Conservation (phyloP, 768 basidiomycete species). For the Lactarius vividus region DNA sequence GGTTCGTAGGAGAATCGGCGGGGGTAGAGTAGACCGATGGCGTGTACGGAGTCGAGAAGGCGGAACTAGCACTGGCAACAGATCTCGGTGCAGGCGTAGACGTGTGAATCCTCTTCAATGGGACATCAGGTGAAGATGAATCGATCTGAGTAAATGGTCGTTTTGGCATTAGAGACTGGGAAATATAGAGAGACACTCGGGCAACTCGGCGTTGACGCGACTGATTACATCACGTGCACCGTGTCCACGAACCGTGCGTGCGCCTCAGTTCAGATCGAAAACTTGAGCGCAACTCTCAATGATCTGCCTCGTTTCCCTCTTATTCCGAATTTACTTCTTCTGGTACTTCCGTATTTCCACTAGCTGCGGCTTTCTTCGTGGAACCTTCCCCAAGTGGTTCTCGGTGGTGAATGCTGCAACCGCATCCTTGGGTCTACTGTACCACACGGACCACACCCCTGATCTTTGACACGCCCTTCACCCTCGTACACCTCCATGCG, state of each 20-base stretch:
- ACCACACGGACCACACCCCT: conserved; percentile 3
- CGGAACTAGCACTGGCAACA: conserved; percentile 22
- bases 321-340: background rate
- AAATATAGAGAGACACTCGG: no score
- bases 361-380: background rate
- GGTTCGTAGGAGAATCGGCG: conserved; percentile 69
- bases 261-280: background rate
- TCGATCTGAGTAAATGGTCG: conserved; percentile 13
- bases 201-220: background rate
- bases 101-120: conserved; percentile 15
- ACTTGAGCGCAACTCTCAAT: background rate
- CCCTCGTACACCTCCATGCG: conserved; percentile 14
- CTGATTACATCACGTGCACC: conserved; percentile 12
- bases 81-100: conserved; percentile 20
- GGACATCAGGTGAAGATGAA: conserved; percentile 10
- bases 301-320: conserved; percentile 15
- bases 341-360: conserved; percentile 4
- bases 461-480: conserved; percentile 6
- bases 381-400: conserved; percentile 12
- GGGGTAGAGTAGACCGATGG: conserved; percentile 40
- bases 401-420: conserved; percentile 7
- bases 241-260: background rate
- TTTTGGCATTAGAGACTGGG: conserved; percentile 12
- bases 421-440: background rate
- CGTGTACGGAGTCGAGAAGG: conserved; percentile 36